A percentile compares a stretch with the other conserved stretches of the same genome.
These are phyloP conservation scores for Tilletia indica DNA, from an alignment of 1,284 basidiomycete genomes.

Conservation along the genomic window DNA sequence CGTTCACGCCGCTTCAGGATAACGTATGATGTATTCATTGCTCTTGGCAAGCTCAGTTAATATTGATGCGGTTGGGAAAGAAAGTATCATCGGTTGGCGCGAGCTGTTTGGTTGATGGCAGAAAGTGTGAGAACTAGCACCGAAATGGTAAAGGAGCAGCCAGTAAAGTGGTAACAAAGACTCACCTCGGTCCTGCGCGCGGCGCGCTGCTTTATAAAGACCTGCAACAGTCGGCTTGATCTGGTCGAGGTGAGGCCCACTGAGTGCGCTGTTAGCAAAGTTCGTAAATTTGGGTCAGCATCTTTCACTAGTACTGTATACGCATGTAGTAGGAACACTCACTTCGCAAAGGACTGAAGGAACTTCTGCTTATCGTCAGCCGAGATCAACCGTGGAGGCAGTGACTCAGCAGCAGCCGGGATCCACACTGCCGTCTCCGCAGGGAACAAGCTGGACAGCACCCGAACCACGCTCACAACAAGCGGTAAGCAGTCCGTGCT, in stretches of 20 bases:
- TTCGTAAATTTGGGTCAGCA: neutral
- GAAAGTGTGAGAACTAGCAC: too few relatives aligned
- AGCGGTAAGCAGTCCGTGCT: slow-evolving; percentile 77
- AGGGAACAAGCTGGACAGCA: slow-evolving; percentile 69
- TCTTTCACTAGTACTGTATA: neutral
- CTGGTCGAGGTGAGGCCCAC: slow-evolving; percentile 27
- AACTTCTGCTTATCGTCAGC: slow-evolving; percentile 73
- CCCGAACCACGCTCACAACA: slow-evolving; percentile 75
- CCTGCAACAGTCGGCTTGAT: slow-evolving; percentile 38
- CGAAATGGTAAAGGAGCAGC: too few relatives aligned
- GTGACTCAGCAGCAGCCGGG: slow-evolving; percentile 68
- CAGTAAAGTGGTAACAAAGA: neutral
- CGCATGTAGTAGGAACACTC: slow-evolving; percentile 21
- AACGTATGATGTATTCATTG: too few relatives aligned
- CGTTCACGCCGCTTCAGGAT: too few relatives aligned
- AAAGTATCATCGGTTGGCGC: too few relatives aligned
- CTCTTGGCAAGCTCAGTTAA: too few relatives aligned
- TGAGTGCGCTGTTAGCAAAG: neutral
- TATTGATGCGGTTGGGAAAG: too few relatives aligned
- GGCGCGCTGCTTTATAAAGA: slow-evolving; percentile 40
- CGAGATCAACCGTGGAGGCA: slow-evolving; percentile 68
- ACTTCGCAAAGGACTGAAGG: slow-evolving; percentile 62
- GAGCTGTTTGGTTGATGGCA: too few relatives aligned
- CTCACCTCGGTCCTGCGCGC: slow-evolving; percentile 8
- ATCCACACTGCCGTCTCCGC: slow-evolving; percentile 72